Base-by-base conservation (phyloP, 192 early-diverging fungal genomes). In the Coemansia sp. region DNA sequence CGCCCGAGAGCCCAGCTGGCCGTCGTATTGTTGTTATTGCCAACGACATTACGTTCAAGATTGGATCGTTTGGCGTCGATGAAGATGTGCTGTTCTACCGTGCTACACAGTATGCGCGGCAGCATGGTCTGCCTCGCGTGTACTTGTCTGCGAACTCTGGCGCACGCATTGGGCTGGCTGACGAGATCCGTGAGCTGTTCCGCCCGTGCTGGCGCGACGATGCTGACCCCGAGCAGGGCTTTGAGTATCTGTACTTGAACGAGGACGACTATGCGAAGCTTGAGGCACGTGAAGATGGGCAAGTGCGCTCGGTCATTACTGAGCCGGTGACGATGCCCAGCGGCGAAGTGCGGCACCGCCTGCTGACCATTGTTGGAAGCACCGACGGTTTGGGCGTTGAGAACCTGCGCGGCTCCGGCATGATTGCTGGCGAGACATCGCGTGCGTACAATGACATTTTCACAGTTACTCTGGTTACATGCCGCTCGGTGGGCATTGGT, bases 131-230 rank as follows among this genome's bases (percentile, higher is more conserved):
- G 29, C 97, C 97, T 19, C 91, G 95, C 59, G 78, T 98, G 16
- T 99, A 98, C 82, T 76, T 99, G 27, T 95, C 94, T 55, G 97
- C 97, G 39, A 99, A 99, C 88, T 97, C 95, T 51, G 97, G 97
- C 61, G 97, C 97, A 8, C 89, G 97, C 57, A 99, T 99, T 64
- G 97, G 95, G 26, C 87, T 99, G 27, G 97, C 97, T 20, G 92
- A 92, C 61, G 97, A 99, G 82, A 83, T 98, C 13, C 87, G 89
- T 45, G 83, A 85, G 52, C 83, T 88, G 59, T 96, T 97, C 87
- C 92, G 86, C 48, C 85, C 90, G 49, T 88, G 89, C 48, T 99
- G 94, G 94, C 85, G 89, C 66, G 92, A 98, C 59, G 60, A 72
- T 26, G 66, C 68, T 18, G 89, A 95, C 74, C 94, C 94, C 1